phyloP scores from a whole-genome alignment of 139 green algal species.

The Mychonastes homosphaera region DNA sequence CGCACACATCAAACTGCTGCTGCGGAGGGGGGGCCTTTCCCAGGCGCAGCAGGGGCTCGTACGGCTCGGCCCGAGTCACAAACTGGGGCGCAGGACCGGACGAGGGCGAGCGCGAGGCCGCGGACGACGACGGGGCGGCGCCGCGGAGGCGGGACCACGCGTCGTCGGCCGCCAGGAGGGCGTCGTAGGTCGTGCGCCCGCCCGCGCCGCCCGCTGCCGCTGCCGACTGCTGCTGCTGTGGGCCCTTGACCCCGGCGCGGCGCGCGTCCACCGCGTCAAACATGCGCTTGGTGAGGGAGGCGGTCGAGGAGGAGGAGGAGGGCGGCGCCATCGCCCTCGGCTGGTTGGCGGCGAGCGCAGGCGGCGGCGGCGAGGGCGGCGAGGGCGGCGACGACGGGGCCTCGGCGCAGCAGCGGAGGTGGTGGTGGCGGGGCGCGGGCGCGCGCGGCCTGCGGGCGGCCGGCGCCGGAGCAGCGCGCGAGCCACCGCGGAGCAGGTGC shows the following conservation, averaged over 20 bases:
- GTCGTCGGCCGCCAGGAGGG: conserved; percentile 54
- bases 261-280: conserved; percentile 24
- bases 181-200: conserved; percentile 52
- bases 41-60: background rate
- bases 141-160: conserved; percentile 51
- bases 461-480: background rate
- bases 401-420: background rate
- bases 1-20: conserved; percentile 51
- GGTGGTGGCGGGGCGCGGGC: background rate
- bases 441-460: background rate
- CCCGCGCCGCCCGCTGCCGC: conserved; percentile 55
- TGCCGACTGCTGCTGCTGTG: background rate
- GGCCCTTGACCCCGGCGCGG: background rate
- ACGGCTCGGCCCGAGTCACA: conserved; percentile 23
- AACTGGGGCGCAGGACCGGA: conserved; percentile 38
- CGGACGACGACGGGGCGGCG: background rate
- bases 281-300: conserved; percentile 19
- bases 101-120: background rate
- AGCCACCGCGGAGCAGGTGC: background rate
- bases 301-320: conserved; percentile 2
- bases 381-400: background rate
- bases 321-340: background rate
- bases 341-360: too few relatives aligned
- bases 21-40: conserved; percentile 4
- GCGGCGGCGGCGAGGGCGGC: background rate